Evolutionary conservation across 2,329 filamentous ascomycete genomes (phyloP), one percentile per base, ranked within the genome.

Genomic region (Nakataea oryzae): DNA sequence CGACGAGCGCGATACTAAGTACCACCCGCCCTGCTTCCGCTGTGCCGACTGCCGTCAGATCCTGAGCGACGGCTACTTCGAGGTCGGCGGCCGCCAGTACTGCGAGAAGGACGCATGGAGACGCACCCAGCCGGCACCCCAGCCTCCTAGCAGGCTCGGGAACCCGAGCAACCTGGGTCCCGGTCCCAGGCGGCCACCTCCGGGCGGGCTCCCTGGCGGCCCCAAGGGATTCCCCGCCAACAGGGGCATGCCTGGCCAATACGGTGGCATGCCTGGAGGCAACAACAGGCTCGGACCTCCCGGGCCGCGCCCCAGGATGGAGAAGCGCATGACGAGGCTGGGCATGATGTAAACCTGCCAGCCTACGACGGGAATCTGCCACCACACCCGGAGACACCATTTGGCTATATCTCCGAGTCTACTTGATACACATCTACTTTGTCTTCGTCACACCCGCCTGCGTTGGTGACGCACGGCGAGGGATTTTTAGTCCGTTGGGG

Each of bases 11-110:
- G 78, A 81, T 41, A 81, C 86, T 68, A 97, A 97, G 72, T 95
- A 92, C 74, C 95, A 99, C 72, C 85, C 91, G 0, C 80, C 84
- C 9, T 99, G 95, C 75, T 91, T 99, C 75, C 87, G 86, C 59
- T 97, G 95, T 71, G 81, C 82, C 57, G 88, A 91, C 67, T 97
- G 93, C 71, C 84, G 86, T 34, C 75, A 85, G 58, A 85, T 88
- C 2, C 79, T 97, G 14, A 82, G 84, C 26, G 88, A 93, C 57
- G 93, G 95, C 65, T 97, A 97, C 73, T 97, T 95, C 69, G 93
- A 97, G 73, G 88, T 96, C 67, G 86, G 85, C 54, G 90, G 90
- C 28, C 81, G 79, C 57, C 85, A 89, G 0, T 96, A 89, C 71
- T 99, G 93, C 73, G 93, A 97, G 74, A 85, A 87, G 57, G 92